Conservation (phyloP, 345 rosid species). For the Bruguiera parviflora region DNA sequence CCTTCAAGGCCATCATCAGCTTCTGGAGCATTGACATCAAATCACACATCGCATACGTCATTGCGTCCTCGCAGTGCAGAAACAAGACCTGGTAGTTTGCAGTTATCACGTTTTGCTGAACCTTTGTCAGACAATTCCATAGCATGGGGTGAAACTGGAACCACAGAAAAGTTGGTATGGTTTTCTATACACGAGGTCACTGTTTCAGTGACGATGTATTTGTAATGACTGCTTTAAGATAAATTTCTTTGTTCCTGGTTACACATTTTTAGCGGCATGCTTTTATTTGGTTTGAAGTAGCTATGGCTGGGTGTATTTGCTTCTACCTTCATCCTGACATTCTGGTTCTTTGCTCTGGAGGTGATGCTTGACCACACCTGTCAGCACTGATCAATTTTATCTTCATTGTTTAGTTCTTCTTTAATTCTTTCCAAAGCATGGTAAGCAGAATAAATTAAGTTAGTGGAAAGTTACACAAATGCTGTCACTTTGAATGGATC, state of each 20-base stretch:
- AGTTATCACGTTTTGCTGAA: slow-evolving; percentile 94
- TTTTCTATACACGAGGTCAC: neutral
- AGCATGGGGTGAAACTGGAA: slow-evolving; percentile 49
- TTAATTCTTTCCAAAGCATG: too few species aligned
- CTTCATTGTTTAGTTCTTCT: too few species aligned
- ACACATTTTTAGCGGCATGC: too few species aligned
- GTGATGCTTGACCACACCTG: too few species aligned
- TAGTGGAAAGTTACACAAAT: too few species aligned
- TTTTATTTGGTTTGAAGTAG: too few species aligned
- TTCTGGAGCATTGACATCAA: slow-evolving; percentile 74
- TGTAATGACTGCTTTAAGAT: neutral
- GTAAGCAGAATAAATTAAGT: too few species aligned
- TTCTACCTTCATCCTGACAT: too few species aligned
- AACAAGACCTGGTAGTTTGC: slow-evolving; percentile 97
- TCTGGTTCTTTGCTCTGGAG: too few species aligned
- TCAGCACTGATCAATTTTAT: too few species aligned
- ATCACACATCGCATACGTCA: slow-evolving; percentile 53
- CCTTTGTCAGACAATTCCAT: slow-evolving; percentile 58
- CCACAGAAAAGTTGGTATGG: slow-evolving; percentile 64
- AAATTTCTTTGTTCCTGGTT: neutral
- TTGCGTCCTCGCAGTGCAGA: slow-evolving; percentile 96
- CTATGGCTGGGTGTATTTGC: too few species aligned
- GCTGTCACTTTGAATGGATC: too few species aligned
- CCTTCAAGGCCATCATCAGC: slow-evolving; percentile 95
- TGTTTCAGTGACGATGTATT: neutral